Base-by-base conservation (phyloP, 2,329 filamentous ascomycete species). In the Curvularia hawaiiensis region DNA sequence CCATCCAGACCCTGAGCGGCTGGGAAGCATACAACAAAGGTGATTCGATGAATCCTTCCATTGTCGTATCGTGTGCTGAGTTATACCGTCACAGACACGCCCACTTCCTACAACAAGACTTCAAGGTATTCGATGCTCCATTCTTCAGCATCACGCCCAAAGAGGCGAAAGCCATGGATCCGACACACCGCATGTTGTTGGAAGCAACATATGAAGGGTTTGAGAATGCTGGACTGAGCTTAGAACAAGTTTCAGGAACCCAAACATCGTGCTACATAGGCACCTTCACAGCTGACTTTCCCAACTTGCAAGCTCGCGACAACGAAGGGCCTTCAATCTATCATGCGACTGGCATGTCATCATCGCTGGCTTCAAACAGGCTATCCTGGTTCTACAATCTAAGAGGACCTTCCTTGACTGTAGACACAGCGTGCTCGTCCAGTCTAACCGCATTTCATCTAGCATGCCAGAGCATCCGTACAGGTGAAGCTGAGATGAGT, bases 201-300 rank as follows among this genome's bases (percentile, higher is more conserved):
- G 71, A 74, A 50, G 58, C 62, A 1, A 60, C 62, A 4, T 74
- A 70, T 22, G 73, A 78, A 59, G 73, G 75, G 2, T 60, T 84
- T 1, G 76, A 78, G 48, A 74, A 68, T 55, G 73, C 63, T 24
- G 71, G 69, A 16, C 16, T 60, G 16, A 44, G 35, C 3, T 3
- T 62, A 8, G 35, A 60, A 4, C 31, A 60, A 2, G 38, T 70
- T 3, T 46, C 55, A 9, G 66, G 66, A 6, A 56, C 65, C 12
- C 56, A 64, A 4, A 69, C 66, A 16, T 63, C 63, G 4, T 64
- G 67, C 3, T 64, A 60, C 14, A 57, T 63, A 2, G 66, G 60
- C 4, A 52, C 46, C 24, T 67, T 68, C 50, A 54, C 48, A 49
- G 52, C 46, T 1, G 64, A 68, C 33, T 67, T 61, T 16, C 52